Evolutionary conservation across 441 rosid genomes (phyloP).

Genomic region (Gossypium schwendimanii): DNA sequence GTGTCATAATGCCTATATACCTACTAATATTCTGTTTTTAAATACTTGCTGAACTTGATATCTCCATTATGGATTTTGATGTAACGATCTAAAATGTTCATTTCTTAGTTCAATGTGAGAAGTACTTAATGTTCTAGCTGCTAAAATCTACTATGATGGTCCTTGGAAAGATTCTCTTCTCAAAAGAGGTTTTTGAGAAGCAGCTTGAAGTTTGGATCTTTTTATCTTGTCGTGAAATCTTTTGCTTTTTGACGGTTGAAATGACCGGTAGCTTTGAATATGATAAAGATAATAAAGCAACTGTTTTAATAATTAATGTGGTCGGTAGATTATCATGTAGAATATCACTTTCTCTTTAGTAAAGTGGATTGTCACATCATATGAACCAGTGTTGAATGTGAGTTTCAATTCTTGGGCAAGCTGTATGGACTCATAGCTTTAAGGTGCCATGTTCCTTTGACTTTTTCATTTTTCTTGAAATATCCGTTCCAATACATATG

Average conservation of each 20-base stretch:
- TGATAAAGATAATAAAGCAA: neutral
- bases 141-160: neutral
- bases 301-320: slow-evolving; percentile 5
- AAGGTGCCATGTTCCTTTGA: neutral
- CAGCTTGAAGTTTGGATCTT: slow-evolving; percentile 3
- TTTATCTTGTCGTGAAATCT: neutral
- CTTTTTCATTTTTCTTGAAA: neutral
- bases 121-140: neutral
- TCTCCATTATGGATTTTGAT: neutral
- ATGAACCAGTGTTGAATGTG: slow-evolving; percentile 5
- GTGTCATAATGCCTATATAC: neutral
- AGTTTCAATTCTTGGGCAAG: slow-evolving; percentile 2
- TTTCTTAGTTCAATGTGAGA: neutral
- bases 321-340: slow-evolving; percentile 14
- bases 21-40: neutral
- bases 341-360: slow-evolving; percentile 7
- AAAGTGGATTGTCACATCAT: slow-evolving; percentile 16
- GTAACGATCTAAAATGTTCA: neutral
- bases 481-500: neutral
- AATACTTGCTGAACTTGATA: neutral
- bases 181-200: neutral
- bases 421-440: slow-evolving; percentile 24
- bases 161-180: neutral
- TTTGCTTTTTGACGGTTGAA: neutral
- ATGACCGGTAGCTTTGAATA: neutral